Base-by-base conservation (phyloP, 2,329 filamentous ascomycete species). In the Zasmidium cellare region DNA sequence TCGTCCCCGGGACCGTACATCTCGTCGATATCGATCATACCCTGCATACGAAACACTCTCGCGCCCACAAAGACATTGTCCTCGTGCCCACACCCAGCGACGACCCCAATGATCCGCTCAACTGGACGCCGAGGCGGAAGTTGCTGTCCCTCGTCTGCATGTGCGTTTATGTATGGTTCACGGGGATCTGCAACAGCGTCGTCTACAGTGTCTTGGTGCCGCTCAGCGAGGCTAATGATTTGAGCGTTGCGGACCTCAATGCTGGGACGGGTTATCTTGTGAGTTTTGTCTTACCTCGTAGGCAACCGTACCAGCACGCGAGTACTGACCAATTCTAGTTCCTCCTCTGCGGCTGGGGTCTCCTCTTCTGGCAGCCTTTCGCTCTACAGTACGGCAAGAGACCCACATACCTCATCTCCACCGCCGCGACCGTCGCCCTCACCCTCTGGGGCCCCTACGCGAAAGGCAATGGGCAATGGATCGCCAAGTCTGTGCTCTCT, bases 311-410 rank as follows among this genome's bases (percentile, higher is more conserved):
- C 11, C 5, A 6, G 25, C 25, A 6, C 5, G 11, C 25, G n/a
- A n/a, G 25, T 28, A 11, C 25, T 28, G 25, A 6, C 25, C 35
- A 41, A n/a, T n/a, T n/a, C n/a, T 41, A 41, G 49, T 52, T 52
- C 31, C 46, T 55, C 35, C 44, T 64, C 12, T 55, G 56, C 12
- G 64, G 66, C 19, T 68, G 79, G 79, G 80, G 79, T 0, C 76
- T 77, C 60, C 67, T 83, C 2, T 70, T 84, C 45, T 82, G 78
- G 77, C 81, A 83, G 62, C 80, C 82, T 2, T 65, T 84, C 25
- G 81, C 81, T 0, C 66, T 83, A 18, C 77, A 78, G 49, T 82
- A 80, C 59, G 82, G 82, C n/a, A 77, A 81, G 55, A 73, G 80
- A 3, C 73, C 75, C 1, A 75, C 79, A 1, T 83, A 82, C 55